phyloP scores from a whole-genome alignment of 371 early-diverging fungal genomes.

The Actinomucor elegans region DNA sequence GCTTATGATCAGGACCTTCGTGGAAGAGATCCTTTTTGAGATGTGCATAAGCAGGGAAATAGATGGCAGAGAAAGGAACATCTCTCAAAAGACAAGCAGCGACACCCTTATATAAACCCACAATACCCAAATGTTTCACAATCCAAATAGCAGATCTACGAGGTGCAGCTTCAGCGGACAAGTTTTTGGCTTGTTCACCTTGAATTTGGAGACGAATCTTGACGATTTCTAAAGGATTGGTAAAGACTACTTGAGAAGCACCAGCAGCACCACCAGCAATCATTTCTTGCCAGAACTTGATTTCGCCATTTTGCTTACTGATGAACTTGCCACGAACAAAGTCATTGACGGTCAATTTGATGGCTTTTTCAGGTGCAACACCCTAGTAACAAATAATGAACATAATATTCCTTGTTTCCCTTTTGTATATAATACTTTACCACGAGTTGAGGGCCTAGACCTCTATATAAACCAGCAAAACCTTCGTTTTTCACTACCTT shows the following conservation, averaged over 20 bases:
- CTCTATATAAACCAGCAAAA: slow-evolving; percentile 87
- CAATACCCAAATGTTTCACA: slow-evolving; percentile 87
- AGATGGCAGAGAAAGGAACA: slow-evolving; percentile 96
- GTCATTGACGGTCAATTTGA: slow-evolving; percentile 97
- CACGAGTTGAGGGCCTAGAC: slow-evolving; percentile 95
- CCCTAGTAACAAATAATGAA: slow-evolving; percentile 46
- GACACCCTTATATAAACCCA: slow-evolving; percentile 95
- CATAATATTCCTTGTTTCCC: neutral
- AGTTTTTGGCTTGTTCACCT: slow-evolving; percentile 69
- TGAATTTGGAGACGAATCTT: slow-evolving; percentile 96
- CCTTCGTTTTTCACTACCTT: slow-evolving; percentile 95
- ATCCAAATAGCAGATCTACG: slow-evolving; percentile 85
- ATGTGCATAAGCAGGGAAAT: slow-evolving; percentile 95
- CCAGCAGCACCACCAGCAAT: slow-evolving; percentile 90
- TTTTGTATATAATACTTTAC: slow-evolving; percentile 36
- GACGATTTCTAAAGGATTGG: slow-evolving; percentile 97
- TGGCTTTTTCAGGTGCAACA: slow-evolving; percentile 98
- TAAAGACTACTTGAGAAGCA: slow-evolving; percentile 90
- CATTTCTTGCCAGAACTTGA: slow-evolving; percentile 81
- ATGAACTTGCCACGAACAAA: slow-evolving; percentile 77
- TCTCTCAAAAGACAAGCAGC: slow-evolving; percentile 93
- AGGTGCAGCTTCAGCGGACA: slow-evolving; percentile 41
- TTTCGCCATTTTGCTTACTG: slow-evolving; percentile 69
- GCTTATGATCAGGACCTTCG: slow-evolving; percentile 78
- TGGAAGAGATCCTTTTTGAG: slow-evolving; percentile 84